Evolutionary conservation across 305 asterid species (phyloP).

Genomic region (Fraxinus ornus): DNA sequence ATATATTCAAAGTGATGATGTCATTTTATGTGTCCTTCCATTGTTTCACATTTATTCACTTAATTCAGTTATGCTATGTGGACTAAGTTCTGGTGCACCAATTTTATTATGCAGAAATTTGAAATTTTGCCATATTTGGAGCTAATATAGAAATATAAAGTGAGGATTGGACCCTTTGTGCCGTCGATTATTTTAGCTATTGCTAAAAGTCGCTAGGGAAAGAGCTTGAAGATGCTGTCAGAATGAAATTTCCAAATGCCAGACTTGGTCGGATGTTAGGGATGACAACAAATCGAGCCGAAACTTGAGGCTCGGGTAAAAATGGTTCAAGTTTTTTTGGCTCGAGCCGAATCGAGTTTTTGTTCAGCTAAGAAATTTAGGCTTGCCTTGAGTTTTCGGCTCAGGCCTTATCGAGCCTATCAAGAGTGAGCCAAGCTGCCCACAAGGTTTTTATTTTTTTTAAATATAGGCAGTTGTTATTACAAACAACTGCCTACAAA

Average conservation of each 20-base stretch:
- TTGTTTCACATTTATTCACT: slow-evolving; percentile 71
- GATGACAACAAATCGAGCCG: too few species aligned
- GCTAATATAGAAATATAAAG: slow-evolving; percentile 64
- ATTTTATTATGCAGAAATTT: slow-evolving; percentile 72
- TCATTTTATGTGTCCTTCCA: slow-evolving; percentile 68
- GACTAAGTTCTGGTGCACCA: slow-evolving; percentile 75
- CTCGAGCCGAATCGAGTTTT: too few species aligned
- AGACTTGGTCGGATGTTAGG: too few species aligned
- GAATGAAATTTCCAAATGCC: slow-evolving; percentile 60
- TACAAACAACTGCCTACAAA: too few species aligned
- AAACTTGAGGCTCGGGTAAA: too few species aligned
- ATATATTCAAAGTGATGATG: slow-evolving; percentile 64
- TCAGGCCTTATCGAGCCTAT: too few species aligned
- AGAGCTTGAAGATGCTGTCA: slow-evolving; percentile 82
- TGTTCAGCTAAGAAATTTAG: too few species aligned
- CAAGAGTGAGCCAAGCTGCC: too few species aligned
- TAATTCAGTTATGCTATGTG: slow-evolving; percentile 68
- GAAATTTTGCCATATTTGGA: slow-evolving; percentile 61
- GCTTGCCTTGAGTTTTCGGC: too few species aligned
- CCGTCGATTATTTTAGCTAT: slow-evolving; percentile 78
- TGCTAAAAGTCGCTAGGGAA: slow-evolving; percentile 77
- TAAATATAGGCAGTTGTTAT: too few species aligned
- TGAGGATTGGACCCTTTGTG: slow-evolving; percentile 74
- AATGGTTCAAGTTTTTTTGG: too few species aligned
- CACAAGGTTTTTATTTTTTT: too few species aligned